Base-by-base conservation (phyloP, 2,329 filamentous ascomycete species). In the Fusarium dimerum region DNA sequence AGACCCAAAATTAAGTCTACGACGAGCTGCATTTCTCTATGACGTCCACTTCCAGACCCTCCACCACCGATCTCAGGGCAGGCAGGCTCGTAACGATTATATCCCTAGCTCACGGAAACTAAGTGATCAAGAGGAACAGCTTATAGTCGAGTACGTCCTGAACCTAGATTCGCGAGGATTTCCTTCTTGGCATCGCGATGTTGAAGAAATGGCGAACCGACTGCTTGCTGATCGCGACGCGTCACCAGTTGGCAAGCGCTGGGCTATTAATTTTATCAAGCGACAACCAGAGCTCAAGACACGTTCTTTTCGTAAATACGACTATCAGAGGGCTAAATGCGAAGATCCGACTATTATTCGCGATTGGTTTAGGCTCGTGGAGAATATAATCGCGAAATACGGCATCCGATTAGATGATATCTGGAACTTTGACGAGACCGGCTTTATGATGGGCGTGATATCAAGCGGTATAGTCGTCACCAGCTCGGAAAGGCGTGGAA, bases 191-290 rank as follows among this genome's bases (percentile, higher is more conserved):
- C 38, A 64, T 29, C 34, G 46, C 51, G 49, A 17, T 15, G 13
- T 40, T 49, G 12, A 32, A 32, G 30, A 32, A 7, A 32, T 32
- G 12, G 30, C 30, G 30, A 32, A 32, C 30, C 30, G 51, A 53
- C 53, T 66, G 40, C 56, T 63, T 15, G 41, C 47, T 16, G 49
- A 56, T 10, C 62, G 61, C 51, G 52, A 57, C 50, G 60, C 47
- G 49, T 47, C 43, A 47, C 45, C 41, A n/a, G 60, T 68, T 36
- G 57, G 64, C 13, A 52, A 53, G 42, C 47, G 52, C 51, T 69
- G 55, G 62, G 58, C 61, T 32, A 45, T 18, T 5, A 64, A 64
- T 63, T 69, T 68, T 46, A 51, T 69, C 32, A 61, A 61, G 48
- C 60, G 60, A 50, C 52, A 57, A 55, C 56, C 44, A 59, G 56